Base-by-base conservation (phyloP, 1,139 yeast genomes). In the Zygosaccharomyces pseudobailii region DNA sequence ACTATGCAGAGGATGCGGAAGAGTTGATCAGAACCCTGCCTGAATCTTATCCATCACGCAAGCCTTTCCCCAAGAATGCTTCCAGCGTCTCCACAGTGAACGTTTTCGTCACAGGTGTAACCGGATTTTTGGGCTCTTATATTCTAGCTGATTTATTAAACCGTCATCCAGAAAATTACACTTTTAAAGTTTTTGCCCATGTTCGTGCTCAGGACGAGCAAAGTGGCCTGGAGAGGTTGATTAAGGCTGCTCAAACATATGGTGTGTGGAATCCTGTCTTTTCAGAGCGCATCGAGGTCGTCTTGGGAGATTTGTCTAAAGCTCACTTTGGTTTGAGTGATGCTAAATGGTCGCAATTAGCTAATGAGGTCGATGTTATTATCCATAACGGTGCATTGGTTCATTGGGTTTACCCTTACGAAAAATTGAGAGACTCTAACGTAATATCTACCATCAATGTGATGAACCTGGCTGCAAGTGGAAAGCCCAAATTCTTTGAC, bases 311-410 rank as follows among this genome's bases (percentile, higher is more conserved):
- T 63, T 74, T 94, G 57, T 78, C 92, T 8, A 69, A 77, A 56
- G 72, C 76, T 28, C 75, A 84, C 42, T 84, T 92, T 64, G 98
- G 97, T 0, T 66, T 87, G 50, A 60, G 68, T n/a, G 74, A 75
- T 25, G 61, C 59, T 1, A 71, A 71, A 34, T 92, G 96, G 96
- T 46, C 57, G 2, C 43, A 63, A 5, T 74, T 94, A 52, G 69
- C 81, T 4, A 68, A 76, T 9, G 69, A 73, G 1, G 73, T 90
- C 49, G 98, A 94, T 66, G 84, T 85, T 4, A 82, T 94, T 44
- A 79, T 94, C 53, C 99, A 94, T 68, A 94, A 94, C 61, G 98
- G 97, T 71, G 99, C 98, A 4, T 75, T 90, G 53, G 99, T 94
- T 36, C 98, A 94, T 68, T 94, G 99, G 99, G 96, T 90, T 3